phyloP scores from a whole-genome alignment of 2,329 filamentous ascomycete genomes.

The Colletotrichum musicola region DNA sequence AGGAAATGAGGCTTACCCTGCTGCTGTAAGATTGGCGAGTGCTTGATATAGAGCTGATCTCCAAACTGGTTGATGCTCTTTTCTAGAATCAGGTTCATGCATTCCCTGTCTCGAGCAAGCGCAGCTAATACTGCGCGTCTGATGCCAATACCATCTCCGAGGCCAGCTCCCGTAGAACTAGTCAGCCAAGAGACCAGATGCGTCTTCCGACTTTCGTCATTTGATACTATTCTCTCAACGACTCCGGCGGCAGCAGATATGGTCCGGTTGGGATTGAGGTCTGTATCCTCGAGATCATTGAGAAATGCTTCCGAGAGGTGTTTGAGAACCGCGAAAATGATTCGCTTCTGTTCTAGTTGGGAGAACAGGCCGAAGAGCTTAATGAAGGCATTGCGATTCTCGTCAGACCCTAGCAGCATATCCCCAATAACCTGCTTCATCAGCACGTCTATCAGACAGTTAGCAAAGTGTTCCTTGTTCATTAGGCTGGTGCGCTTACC shows the following conservation, averaged over 20 bases:
- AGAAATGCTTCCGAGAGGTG: conserved; percentile 61
- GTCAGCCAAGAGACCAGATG: conserved; percentile 75
- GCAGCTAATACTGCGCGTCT: conserved; percentile 74
- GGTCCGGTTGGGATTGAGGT: conserved; percentile 42
- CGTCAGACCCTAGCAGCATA: conserved; percentile 51
- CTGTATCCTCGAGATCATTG: conserved; percentile 49
- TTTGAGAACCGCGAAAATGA: conserved; percentile 55
- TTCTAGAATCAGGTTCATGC: conserved; percentile 71
- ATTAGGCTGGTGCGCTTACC: conserved; percentile 59
- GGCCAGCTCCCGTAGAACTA: conserved; percentile 72
- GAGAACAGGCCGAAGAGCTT: conserved; percentile 52
- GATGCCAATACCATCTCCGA: conserved; percentile 74
- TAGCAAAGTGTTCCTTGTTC: not conserved
- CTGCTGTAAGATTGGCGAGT: conserved; percentile 87
- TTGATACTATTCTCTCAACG: conserved; percentile 62
- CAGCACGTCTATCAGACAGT: conserved; percentile 54
- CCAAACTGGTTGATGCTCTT: conserved; percentile 81
- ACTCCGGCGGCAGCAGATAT: conserved; percentile 72
- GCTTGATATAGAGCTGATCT: conserved; percentile 87
- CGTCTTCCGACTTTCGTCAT: conserved; percentile 62
- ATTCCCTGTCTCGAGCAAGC: conserved; percentile 64
- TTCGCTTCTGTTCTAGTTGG: conserved; percentile 58
- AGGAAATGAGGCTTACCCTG: conserved; percentile 62
- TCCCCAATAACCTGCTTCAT: conserved; percentile 52
- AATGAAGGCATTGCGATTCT: conserved; percentile 44